Base-by-base conservation (phyloP, 148 eudicot genomes). In the Rhododendron molle region DNA sequence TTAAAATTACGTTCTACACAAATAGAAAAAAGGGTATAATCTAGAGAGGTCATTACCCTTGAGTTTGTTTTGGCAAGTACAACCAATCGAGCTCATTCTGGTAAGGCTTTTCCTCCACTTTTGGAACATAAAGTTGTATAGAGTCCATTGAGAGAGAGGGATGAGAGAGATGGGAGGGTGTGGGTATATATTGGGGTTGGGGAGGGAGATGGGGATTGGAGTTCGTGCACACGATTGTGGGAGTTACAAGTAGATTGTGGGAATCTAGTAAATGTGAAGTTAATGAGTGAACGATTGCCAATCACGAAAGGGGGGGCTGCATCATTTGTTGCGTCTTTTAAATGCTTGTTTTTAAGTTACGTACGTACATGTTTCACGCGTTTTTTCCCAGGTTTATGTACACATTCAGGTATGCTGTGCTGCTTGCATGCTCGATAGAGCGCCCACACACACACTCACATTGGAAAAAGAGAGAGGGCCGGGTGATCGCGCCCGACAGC, bases 221-320 rank as follows among this genome's bases (percentile, higher is more conserved):
- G 82, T 81, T 85, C 38, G 90, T 87, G 90, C 81, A 84, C 84
- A 84, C 82, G 49, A 73, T 83, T 85, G 86, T 89, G 92, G 91
- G 94, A 88, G 94, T 92, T 90, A 90, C 91, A 89, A 88, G 38
- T 67, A 44, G 83, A 80, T 30, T 34, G 87, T 40, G 87, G 88
- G 87, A 86, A 85, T 54, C 15, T 14, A 77, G 23, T 87, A 47
- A 50, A 78, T 84, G 76, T 38, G 62, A n/a, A 40, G 32, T 87
- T 91, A 87, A 92, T 87, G 90, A 84, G 30, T 81, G 67, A 86
- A 86, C 92, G 87, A 89, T 90, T 92, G 82, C 91, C 92, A 87
- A 87, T 83, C 83, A 76, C 62, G 26, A 78, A 85, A 65, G 80
- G 15, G 88, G 85, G 92, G 88, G 91, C 85, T 88, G 88, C 83